These are phyloP conservation scores for Microbotryum silenes-acaulis DNA, from an alignment of 1,284 basidiomycete genomes.

Conservation along the genomic window DNA sequence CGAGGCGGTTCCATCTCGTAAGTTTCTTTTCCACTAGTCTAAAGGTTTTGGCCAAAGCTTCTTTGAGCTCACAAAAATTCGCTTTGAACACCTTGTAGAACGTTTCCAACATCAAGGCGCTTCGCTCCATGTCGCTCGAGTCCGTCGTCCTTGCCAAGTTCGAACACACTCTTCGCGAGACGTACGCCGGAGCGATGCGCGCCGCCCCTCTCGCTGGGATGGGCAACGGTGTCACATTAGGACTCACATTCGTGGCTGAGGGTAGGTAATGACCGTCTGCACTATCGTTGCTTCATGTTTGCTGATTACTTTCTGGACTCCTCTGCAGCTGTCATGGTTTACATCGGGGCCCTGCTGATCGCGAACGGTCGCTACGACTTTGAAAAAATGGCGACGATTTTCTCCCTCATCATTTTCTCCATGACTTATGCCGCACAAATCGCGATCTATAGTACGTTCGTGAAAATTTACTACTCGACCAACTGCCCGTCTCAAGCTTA, in stretches of 20 bases:
- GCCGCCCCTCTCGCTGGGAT: conserved; percentile 78
- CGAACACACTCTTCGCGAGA: conserved; percentile 53
- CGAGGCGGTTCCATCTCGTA: conserved; percentile 59
- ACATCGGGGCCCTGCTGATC: conserved; percentile 76
- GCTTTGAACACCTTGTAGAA: conserved; percentile 45
- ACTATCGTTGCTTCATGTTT: background rate
- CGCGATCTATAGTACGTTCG: conserved; percentile 73
- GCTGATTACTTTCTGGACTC: background rate
- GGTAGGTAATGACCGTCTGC: conserved; percentile 37
- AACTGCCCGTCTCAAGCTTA: conserved; percentile 1
- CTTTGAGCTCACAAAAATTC: background rate
- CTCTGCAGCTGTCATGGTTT: conserved; percentile 68
- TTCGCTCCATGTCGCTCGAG: conserved; percentile 85
- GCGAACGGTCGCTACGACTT: conserved; percentile 73
- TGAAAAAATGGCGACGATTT: conserved; percentile 75
- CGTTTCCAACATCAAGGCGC: conserved; percentile 76
- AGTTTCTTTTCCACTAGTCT: background rate
- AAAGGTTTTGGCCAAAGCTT: no score
- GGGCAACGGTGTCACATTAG: conserved; percentile 69
- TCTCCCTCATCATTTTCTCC: conserved; percentile 86
- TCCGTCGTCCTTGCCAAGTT: conserved; percentile 63
- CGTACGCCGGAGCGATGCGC: conserved; percentile 60
- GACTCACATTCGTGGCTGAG: conserved; percentile 77
- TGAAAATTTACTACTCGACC: background rate
- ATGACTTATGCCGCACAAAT: conserved; percentile 84